Evolutionary conservation across 352 stramenopile genomes (phyloP).

Genomic region (Phytophthora tubulina): DNA sequence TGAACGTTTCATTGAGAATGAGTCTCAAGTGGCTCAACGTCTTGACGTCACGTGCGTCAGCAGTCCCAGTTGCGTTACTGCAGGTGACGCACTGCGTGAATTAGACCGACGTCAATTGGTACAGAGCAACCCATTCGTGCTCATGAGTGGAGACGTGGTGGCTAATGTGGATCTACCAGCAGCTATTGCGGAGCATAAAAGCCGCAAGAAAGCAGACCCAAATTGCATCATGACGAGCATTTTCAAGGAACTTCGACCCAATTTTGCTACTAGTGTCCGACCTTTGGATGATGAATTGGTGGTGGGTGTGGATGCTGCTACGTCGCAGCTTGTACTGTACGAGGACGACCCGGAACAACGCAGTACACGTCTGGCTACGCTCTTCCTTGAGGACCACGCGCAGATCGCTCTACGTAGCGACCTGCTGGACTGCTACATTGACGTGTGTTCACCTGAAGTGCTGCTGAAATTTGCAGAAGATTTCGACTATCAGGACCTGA

Average conservation of each 20-base stretch:
- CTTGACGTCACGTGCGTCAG: conserved; percentile 77
- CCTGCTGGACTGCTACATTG: conserved; percentile 97
- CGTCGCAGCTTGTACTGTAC: conserved; percentile 88
- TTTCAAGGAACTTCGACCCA: conserved; percentile 90
- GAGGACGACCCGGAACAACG: conserved; percentile 69
- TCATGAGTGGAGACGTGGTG: conserved; percentile 97
- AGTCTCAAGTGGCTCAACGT: conserved; percentile 65
- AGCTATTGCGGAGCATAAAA: conserved; percentile 78
- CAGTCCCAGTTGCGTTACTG: conserved; percentile 89
- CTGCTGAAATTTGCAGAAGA: conserved; percentile 98
- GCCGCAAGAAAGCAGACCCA: conserved; percentile 90
- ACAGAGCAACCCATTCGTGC: conserved; percentile 97
- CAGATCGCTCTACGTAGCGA: conserved; percentile 93
- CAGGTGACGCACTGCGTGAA: conserved; percentile 96
- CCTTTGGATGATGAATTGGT: conserved; percentile 85
- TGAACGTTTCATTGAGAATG: conserved; percentile 80
- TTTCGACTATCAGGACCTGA: conserved; percentile 98
- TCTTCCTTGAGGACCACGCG: conserved; percentile 87
- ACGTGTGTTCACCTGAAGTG: conserved; percentile 98
- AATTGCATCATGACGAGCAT: conserved; percentile 97
- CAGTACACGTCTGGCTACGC: conserved; percentile 63
- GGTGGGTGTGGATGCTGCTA: conserved; percentile 80
- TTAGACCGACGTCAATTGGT: conserved; percentile 95
- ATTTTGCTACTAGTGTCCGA: conserved; percentile 65
- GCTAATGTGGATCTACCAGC: conserved; percentile 95